These are phyloP conservation scores for Neovahlkampfia damariscottae DNA, from an alignment of 78 protist genomes.

Conservation along the genomic window DNA sequence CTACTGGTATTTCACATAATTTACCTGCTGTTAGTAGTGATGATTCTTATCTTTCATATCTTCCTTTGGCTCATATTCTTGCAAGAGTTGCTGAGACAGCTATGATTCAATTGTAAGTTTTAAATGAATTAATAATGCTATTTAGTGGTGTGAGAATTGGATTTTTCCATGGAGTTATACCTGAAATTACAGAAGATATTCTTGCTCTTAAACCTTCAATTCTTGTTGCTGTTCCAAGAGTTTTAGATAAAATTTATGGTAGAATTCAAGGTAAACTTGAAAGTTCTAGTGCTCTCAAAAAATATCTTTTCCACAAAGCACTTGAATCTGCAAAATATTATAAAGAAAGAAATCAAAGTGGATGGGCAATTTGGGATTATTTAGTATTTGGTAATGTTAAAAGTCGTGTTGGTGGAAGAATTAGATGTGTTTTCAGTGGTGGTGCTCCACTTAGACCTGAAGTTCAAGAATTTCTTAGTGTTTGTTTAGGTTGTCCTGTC, in stretches of 20 bases:
- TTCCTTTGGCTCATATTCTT: conserved; percentile 91
- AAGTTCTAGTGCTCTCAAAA: neutral
- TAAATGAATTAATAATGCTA: conserved; percentile 5
- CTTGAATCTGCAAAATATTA: neutral
- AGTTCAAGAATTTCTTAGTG: conserved; percentile 34
- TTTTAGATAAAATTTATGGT: conserved; percentile 57
- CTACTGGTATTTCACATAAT: neutral
- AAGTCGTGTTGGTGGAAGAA: conserved; percentile 73
- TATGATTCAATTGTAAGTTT: neutral
- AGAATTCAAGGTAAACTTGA: conserved; percentile 35
- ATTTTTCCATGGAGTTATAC: conserved; percentile 23
- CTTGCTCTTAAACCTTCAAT: conserved; percentile 70
- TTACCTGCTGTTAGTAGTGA: neutral
- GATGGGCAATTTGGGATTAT: conserved; percentile 49
- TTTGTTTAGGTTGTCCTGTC: conserved; percentile 8
- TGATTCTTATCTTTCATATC: conserved; percentile 59
- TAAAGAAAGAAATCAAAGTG: neutral
- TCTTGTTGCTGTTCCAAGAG: conserved; percentile 83
- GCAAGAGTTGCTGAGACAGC: conserved; percentile 34
- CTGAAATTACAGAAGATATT: conserved; percentile 44
- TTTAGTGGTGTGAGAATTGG: conserved; percentile 32
- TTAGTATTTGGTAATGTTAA: conserved; percentile 45
- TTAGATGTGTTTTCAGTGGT: conserved; percentile 62
- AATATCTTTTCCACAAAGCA: conserved; percentile 9
- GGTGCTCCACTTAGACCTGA: conserved; percentile 75